Evolutionary conservation across 2,329 filamentous ascomycete genomes (phyloP).

Genomic region (Exophiala phaeomuriformis): DNA sequence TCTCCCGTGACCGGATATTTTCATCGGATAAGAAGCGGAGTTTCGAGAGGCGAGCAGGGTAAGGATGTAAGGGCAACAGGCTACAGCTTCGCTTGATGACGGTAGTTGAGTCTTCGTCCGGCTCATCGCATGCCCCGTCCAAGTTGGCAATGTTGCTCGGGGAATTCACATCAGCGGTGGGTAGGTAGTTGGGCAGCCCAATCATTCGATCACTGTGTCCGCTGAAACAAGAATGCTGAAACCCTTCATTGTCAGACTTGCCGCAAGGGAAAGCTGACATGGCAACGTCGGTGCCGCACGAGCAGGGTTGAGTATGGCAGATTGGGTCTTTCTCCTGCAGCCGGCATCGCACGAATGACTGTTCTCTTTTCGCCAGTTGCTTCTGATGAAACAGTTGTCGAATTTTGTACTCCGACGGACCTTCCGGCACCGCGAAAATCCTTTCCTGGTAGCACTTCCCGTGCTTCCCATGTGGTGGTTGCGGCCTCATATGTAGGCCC

Average conservation of each 20-base stretch:
- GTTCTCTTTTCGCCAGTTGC: neutral
- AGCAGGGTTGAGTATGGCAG: neutral
- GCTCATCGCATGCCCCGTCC: conserved; percentile 1
- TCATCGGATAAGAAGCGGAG: conserved; percentile 14
- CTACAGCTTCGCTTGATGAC: neutral
- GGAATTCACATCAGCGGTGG: neutral
- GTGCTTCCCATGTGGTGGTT: no score
- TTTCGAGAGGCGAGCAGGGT: conserved; percentile 1
- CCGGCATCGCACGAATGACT: neutral
- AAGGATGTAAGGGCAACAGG: neutral
- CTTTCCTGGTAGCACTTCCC: no score
- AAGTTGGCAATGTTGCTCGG: conserved; percentile 1
- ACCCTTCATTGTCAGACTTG: neutral
- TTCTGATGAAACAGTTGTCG: neutral
- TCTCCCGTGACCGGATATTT: conserved; percentile 7
- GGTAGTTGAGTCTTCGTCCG: neutral
- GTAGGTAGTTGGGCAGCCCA: neutral
- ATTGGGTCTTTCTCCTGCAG: neutral
- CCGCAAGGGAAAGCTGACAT: no score
- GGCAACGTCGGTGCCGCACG: neutral
- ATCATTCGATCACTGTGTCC: neutral
- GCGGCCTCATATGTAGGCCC: no score
- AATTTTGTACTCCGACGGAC: no score
- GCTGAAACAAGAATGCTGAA: neutral
- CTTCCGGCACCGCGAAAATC: no score